phyloP scores from a whole-genome alignment of 306 rosid species.

The Malus sylvestris region DNA sequence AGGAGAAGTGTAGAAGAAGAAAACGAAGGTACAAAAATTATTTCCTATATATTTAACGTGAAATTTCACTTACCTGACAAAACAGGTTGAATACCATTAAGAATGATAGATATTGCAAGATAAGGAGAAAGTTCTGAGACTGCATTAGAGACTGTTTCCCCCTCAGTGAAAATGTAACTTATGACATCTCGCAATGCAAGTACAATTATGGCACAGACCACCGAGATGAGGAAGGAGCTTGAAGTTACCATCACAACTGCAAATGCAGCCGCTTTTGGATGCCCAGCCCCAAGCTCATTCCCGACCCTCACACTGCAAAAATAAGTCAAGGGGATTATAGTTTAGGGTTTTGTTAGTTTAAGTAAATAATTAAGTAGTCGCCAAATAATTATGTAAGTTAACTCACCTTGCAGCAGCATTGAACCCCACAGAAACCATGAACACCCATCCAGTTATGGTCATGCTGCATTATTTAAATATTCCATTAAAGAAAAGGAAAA shows the following conservation, averaged over 20 bases:
- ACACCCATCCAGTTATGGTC: conserved; percentile 36
- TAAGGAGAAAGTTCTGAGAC: conserved; percentile 41
- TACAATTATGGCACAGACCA: conserved; percentile 24
- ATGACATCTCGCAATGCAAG: conserved; percentile 23
- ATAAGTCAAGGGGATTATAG: not conserved
- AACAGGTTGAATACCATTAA: conserved; percentile 50
- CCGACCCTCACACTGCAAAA: conserved; percentile 40
- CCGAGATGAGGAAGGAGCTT: conserved; percentile 24
- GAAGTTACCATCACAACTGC: conserved; percentile 25
- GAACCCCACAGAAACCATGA: conserved; percentile 44
- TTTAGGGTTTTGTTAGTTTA: no score
- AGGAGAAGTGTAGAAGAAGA: no score
- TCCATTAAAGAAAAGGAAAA: not conserved
- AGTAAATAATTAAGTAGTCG: no score
- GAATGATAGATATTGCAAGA: conserved; percentile 28
- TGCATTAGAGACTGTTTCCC: conserved; percentile 33
- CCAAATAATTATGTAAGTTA: no score
- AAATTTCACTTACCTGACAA: conserved; percentile 22
- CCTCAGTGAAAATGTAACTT: conserved; percentile 36
- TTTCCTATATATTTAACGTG: not conserved
- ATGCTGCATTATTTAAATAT: conserved; percentile 21
- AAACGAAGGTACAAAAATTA: no score
- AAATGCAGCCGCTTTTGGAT: conserved; percentile 46
- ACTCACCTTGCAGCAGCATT: conserved; percentile 55
- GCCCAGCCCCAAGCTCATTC: conserved; percentile 55